Conservation (phyloP, 2,329 filamentous ascomycete species). For the Capronia epimyces region DNA sequence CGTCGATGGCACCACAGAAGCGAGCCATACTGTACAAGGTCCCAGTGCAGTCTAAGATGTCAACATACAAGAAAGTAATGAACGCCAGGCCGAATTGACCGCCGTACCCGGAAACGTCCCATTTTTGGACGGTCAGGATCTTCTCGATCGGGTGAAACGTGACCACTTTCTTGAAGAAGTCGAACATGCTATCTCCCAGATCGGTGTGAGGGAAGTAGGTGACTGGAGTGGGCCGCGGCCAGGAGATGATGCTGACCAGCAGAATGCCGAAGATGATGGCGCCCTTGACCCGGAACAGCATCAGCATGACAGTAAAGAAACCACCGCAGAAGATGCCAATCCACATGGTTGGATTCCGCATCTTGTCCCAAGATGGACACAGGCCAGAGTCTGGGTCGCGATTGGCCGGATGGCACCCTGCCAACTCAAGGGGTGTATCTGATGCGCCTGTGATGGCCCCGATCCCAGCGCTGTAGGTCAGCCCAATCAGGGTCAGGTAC, state of each 20-base stretch:
- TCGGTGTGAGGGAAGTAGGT: slow-evolving; percentile 74
- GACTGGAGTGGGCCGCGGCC: slow-evolving; percentile 69
- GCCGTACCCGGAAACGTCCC: slow-evolving; percentile 63
- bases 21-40: slow-evolving; percentile 87
- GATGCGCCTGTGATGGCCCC: slow-evolving; percentile 66
- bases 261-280: slow-evolving; percentile 79
- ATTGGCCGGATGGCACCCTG: slow-evolving; percentile 60
- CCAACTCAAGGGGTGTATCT: slow-evolving; percentile 66
- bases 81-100: slow-evolving; percentile 76
- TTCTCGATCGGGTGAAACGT: slow-evolving; percentile 72
- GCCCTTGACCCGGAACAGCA: slow-evolving; percentile 82
- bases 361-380: slow-evolving; percentile 63
- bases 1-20: slow-evolving; percentile 73
- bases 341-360: slow-evolving; percentile 81
- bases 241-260: slow-evolving; percentile 81
- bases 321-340: slow-evolving; percentile 83
- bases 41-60: slow-evolving; percentile 81
- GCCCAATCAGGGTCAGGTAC: slow-evolving; percentile 62
- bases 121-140: slow-evolving; percentile 66
- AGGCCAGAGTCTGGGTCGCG: slow-evolving; percentile 42
- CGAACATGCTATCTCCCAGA: slow-evolving; percentile 64
- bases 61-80: slow-evolving; percentile 84
- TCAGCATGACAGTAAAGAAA: slow-evolving; percentile 69
- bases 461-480: slow-evolving; percentile 76
- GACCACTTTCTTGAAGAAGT: slow-evolving; percentile 85